Conservation (phyloP, 2,329 filamentous ascomycete species). For the Calonectria leucothoes region DNA sequence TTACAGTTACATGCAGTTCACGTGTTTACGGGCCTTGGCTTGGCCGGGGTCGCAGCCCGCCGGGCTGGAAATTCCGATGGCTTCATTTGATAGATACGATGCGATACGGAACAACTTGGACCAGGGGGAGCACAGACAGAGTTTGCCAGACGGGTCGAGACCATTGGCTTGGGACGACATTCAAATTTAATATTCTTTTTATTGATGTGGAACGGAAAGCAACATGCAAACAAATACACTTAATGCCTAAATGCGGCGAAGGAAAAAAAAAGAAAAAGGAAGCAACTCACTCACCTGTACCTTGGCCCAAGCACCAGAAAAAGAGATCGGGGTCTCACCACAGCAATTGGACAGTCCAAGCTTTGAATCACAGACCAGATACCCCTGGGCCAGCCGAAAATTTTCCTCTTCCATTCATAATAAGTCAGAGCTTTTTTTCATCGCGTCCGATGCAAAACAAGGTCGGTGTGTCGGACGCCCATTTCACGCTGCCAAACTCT, state of each 20-base stretch:
- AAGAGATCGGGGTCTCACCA: not conserved
- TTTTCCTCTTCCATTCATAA: conserved; percentile 51
- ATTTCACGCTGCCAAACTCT: conserved; percentile 85
- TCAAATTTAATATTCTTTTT: not conserved
- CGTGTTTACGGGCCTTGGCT: not conserved
- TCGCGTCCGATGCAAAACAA: conserved; percentile 98
- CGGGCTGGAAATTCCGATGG: conserved; percentile 1
- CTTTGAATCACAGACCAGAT: not conserved
- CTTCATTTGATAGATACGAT: conserved; percentile 8
- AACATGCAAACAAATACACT: not conserved
- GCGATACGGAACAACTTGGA: not conserved
- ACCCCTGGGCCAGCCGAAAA: not conserved
- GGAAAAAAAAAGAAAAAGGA: not conserved
- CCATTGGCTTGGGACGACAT: not conserved
- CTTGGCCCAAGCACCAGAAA: not conserved
- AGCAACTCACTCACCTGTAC: not conserved
- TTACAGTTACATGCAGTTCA: not conserved
- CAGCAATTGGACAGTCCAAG: not conserved
- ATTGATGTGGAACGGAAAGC: not conserved
- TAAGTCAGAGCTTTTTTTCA: conserved; percentile 94
- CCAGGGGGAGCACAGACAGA: not conserved
- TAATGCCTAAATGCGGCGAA: not conserved
- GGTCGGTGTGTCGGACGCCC: conserved; percentile 98
- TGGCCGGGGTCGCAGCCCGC: not conserved
- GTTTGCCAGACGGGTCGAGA: not conserved